Conservation (phyloP, 352 stramenopile species). For the Pythium rishiriense region DNA sequence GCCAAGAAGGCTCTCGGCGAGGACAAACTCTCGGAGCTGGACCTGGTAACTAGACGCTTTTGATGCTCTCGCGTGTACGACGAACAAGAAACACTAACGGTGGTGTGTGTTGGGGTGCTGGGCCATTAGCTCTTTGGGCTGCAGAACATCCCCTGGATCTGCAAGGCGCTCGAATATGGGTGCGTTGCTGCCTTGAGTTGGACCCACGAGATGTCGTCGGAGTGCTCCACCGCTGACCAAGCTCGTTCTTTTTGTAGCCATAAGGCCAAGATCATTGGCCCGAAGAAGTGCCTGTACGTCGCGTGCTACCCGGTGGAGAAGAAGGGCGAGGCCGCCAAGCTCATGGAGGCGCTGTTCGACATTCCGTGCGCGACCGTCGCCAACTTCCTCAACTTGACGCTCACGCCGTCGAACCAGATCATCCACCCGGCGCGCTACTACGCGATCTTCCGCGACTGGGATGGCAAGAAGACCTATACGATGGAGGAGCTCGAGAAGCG, state of each 20-base stretch:
- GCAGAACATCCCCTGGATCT: constrained; percentile 95
- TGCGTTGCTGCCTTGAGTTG: constrained; percentile 17
- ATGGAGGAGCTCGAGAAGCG: constrained; percentile 83
- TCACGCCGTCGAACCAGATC: constrained; percentile 94
- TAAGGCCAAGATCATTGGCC: constrained; percentile 89
- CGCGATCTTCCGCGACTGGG: constrained; percentile 92
- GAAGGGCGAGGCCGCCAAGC: constrained; percentile 66
- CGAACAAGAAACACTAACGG: not conserved
- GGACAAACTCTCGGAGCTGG: constrained; percentile 49
- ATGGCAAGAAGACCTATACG: constrained; percentile 88
- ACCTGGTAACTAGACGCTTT: constrained; percentile 41
- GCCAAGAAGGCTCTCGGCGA: constrained; percentile 86
- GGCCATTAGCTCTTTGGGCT: constrained; percentile 91
- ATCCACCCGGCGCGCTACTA: constrained; percentile 93
- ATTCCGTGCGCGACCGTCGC: constrained; percentile 90
- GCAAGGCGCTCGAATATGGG: constrained; percentile 89
- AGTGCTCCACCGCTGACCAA: not conserved
- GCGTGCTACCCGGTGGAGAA: constrained; percentile 90
- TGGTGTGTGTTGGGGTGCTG: not conserved
- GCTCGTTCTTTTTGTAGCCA: constrained; percentile 37
- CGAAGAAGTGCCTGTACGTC: constrained; percentile 90
- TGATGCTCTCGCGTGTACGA: not conserved
- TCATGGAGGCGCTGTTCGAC: constrained; percentile 90
- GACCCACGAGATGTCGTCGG: not conserved
- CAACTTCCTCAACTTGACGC: constrained; percentile 93